A percentile compares a stretch with the other conserved stretches of the same genome.
Evolutionary conservation across 2,329 filamentous ascomycete genomes (phyloP).

Genomic region (Phialophora verrucosa): DNA sequence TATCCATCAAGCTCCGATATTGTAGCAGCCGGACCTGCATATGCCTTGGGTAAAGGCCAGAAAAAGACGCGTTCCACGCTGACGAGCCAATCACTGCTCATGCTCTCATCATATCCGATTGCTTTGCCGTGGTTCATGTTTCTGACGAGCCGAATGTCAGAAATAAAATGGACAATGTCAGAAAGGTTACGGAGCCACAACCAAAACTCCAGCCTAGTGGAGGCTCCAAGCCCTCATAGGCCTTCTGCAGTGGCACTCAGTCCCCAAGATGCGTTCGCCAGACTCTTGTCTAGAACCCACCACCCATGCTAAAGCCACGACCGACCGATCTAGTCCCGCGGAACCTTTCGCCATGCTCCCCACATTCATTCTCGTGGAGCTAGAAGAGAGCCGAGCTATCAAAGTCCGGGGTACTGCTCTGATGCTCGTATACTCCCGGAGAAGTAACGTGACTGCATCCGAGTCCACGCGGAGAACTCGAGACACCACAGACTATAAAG

Average conservation of each 20-base stretch:
- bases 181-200: background rate
- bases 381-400: slow-evolving; percentile 5
- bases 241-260: background rate
- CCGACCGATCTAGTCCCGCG: background rate
- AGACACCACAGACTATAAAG: background rate
- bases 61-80: background rate
- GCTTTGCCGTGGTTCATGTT: slow-evolving; percentile 3
- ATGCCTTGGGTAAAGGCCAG: background rate
- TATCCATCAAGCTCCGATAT: background rate
- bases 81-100: background rate
- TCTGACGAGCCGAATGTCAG: slow-evolving; percentile 10
- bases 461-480: background rate
- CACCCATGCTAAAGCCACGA: background rate
- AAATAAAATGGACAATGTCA: slow-evolving; percentile 2
- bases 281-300: background rate
- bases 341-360: background rate
- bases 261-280: background rate
- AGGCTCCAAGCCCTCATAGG: background rate
- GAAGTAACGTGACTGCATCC: background rate
- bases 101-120: background rate
- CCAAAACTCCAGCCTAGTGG: background rate
- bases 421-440: background rate
- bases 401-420: slow-evolving; percentile 9
- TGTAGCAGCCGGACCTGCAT: background rate
- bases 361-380: slow-evolving; percentile 1